phyloP scores from a whole-genome alignment of 2,329 filamentous ascomycete genomes.

The Pseudogymnoascus sp. region DNA sequence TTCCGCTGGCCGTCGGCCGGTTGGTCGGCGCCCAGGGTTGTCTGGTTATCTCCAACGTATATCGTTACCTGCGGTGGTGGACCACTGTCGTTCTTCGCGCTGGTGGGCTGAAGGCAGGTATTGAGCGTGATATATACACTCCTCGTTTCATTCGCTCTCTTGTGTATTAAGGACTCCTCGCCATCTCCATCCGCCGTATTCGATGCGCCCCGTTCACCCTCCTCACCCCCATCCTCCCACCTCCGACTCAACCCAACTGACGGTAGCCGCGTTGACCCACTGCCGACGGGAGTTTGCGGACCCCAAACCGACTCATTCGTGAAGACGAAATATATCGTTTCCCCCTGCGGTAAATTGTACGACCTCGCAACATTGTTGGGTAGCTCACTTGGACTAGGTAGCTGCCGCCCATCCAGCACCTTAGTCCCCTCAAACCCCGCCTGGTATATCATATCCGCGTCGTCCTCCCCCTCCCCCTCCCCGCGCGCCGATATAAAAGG shows the following conservation, averaged over 20 bases:
- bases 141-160: conserved; percentile 12
- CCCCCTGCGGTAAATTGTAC: conserved; percentile 54
- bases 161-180: conserved; percentile 6
- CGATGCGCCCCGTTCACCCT: conserved; percentile 11
- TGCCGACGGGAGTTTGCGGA: conserved; percentile 28
- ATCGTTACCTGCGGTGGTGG: conserved; percentile 65
- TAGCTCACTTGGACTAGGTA: neutral
- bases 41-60: conserved; percentile 61
- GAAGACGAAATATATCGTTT: conserved; percentile 57
- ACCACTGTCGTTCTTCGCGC: conserved; percentile 16
- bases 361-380: conserved; percentile 56
- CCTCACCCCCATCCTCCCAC: conserved; percentile 15
- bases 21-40: conserved; percentile 52
- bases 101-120: conserved; percentile 66
- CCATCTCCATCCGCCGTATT: conserved; percentile 10
- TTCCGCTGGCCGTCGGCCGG: conserved; percentile 13
- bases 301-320: conserved; percentile 45
- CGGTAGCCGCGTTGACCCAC: conserved; percentile 26
- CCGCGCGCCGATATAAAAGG: neutral
- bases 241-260: conserved; percentile 19
- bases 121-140: conserved; percentile 73
- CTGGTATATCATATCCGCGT: conserved; percentile 21
- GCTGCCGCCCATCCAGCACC: neutral
- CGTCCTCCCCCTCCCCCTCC: conserved; percentile 24
- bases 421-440: conserved; percentile 6